These are phyloP conservation scores for Neoscytalidium dimidiatum DNA, from an alignment of 2,329 filamentous ascomycete species.

Conservation along the genomic window DNA sequence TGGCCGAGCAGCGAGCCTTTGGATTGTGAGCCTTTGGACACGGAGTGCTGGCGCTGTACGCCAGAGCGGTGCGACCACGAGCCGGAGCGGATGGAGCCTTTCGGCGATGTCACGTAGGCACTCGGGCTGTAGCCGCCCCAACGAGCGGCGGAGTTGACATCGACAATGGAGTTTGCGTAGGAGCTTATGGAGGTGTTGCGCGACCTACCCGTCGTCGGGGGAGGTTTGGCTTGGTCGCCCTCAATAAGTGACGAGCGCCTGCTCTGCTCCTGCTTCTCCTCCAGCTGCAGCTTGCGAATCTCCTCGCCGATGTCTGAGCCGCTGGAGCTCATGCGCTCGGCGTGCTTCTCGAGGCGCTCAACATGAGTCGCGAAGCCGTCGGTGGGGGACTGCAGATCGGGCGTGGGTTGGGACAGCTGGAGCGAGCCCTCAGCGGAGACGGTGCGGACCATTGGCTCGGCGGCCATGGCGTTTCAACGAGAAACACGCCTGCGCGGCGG, in stretches of 20 bases:
- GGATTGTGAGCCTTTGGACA: conserved; percentile 26
- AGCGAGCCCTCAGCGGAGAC: conserved; percentile 21
- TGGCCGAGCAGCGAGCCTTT: conserved; percentile 44
- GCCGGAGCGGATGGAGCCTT: conserved; percentile 59
- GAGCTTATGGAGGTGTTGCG: conserved; percentile 46
- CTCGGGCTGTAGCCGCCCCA: conserved; percentile 71
- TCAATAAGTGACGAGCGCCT: conserved; percentile 56
- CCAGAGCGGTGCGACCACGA: conserved; percentile 39
- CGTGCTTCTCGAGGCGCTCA: conserved; percentile 72
- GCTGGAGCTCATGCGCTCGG: conserved; percentile 71
- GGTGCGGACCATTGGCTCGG: conserved; percentile 21
- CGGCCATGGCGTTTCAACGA: conserved; percentile 17
- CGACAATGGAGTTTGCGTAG: conserved; percentile 63
- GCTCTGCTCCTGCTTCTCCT: conserved; percentile 71
- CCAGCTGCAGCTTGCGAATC: conserved; percentile 71
- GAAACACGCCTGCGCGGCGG: conserved; percentile 11
- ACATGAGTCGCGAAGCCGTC: conserved; percentile 68
- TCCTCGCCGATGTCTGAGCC: conserved; percentile 75
- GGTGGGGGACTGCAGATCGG: conserved; percentile 63
- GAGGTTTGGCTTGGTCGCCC: background rate
- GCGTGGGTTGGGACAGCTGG: conserved; percentile 58
- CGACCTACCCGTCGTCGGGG: conserved; percentile 28
- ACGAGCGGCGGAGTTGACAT: conserved; percentile 66
- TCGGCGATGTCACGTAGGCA: conserved; percentile 68
- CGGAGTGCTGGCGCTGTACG: conserved; percentile 39